Evolutionary conservation across 116 monocot species (phyloP).

Genomic region (Posidonia oceanica): DNA sequence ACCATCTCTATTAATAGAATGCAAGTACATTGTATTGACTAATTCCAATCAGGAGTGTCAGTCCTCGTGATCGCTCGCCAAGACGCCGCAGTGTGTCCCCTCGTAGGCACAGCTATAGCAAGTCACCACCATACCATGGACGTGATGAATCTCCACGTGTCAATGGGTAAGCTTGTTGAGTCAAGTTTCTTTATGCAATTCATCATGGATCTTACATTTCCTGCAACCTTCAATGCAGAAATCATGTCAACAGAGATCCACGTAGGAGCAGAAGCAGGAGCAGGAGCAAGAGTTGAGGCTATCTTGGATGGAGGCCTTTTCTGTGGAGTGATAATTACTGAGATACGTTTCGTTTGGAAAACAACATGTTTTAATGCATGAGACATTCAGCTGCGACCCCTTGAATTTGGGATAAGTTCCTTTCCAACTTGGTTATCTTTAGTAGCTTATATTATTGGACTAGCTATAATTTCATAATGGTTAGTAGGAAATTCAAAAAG

Average conservation of each 20-base stretch:
- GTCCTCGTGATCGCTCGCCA: constrained; percentile 50
- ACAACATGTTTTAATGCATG: not conserved
- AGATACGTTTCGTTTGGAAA: not conserved
- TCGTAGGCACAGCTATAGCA: constrained; percentile 55
- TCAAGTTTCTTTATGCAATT: not conserved
- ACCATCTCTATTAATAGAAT: too few species aligned
- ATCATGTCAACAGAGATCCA: constrained; percentile 24
- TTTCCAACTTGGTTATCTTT: constrained; percentile 26
- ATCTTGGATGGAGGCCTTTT: too few species aligned
- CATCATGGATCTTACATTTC: not conserved
- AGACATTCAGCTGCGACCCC: not conserved
- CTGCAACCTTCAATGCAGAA: constrained; percentile 14
- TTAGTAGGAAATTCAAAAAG: not conserved
- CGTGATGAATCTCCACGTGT: constrained; percentile 56
- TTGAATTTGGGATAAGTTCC: constrained; percentile 39
- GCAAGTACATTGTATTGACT: too few species aligned
- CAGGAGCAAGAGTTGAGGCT: constrained; percentile 25
- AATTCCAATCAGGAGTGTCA: not conserved
- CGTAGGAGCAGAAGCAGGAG: constrained; percentile 22
- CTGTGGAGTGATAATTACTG: not conserved
- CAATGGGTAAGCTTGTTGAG: constrained; percentile 44
- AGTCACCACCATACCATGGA: constrained; percentile 45
- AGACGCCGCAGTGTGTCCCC: constrained; percentile 26
- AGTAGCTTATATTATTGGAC: not conserved
- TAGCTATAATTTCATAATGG: not conserved